Conservation (phyloP, 345 rosid species). For the Pelargonium nanum region DNA sequence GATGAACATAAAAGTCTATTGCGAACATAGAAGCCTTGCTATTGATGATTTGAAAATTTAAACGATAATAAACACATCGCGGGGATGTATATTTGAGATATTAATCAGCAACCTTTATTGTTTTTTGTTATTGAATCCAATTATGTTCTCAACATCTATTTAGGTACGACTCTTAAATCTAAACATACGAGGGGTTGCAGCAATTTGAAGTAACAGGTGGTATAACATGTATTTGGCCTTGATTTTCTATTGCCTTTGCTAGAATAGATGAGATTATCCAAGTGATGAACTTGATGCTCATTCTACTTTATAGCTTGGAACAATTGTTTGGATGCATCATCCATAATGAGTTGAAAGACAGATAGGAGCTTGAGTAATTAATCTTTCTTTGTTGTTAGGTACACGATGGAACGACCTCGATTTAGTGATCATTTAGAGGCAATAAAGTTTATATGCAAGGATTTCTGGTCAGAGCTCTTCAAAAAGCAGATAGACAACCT, state of each 20-base stretch:
- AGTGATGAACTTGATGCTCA: background rate
- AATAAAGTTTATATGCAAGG: slow-evolving; percentile 96
- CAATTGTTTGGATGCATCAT: no score
- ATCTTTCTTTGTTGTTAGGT: slow-evolving; percentile 28
- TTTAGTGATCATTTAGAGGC: slow-evolving; percentile 91
- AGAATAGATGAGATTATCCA: background rate
- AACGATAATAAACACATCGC: no score
- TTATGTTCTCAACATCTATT: background rate
- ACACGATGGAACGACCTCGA: slow-evolving; percentile 90
- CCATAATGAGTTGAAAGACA: background rate
- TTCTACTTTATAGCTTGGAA: no score
- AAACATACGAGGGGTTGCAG: no score
- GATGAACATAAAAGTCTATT: no score
- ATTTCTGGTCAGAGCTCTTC: slow-evolving; percentile 94
- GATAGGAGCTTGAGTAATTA: background rate
- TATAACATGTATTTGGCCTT: background rate
- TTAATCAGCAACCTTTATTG: no score
- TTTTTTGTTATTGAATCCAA: background rate
- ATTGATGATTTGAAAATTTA: no score
- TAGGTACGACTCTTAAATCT: no score
- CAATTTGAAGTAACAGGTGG: background rate
- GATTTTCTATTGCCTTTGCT: no score
- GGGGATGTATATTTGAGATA: no score
- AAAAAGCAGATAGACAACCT: slow-evolving; percentile 97
- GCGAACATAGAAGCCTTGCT: no score